Evolutionary conservation across 306 rosid genomes (phyloP).

Genomic region (Carpinus fangiana): DNA sequence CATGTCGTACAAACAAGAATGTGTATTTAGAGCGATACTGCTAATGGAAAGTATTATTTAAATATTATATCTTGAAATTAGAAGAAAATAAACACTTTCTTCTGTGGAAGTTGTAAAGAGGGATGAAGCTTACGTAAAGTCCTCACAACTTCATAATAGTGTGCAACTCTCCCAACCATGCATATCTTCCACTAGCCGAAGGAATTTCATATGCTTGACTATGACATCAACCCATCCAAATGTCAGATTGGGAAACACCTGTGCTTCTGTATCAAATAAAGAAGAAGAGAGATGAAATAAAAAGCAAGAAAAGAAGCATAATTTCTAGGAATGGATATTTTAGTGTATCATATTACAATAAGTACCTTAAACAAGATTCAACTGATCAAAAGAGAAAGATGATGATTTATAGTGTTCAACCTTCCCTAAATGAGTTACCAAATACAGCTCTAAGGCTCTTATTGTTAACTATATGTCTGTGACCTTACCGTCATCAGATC

Average conservation of each 20-base stretch:
- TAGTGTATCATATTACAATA: too few relatives aligned
- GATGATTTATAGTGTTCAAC: neutral
- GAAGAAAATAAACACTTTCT: constrained; percentile 37
- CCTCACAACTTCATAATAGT: constrained; percentile 52
- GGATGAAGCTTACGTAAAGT: constrained; percentile 58
- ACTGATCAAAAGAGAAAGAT: neutral
- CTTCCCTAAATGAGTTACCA: neutral
- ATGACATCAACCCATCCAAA: constrained; percentile 73
- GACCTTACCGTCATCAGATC: too few relatives aligned
- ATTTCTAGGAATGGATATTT: too few relatives aligned
- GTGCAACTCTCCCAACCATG: constrained; percentile 54
- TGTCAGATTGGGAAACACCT: constrained; percentile 45
- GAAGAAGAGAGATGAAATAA: neutral
- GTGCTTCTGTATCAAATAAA: constrained; percentile 50
- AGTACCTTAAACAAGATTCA: neutral
- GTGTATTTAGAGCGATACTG: neutral
- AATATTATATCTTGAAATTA: neutral
- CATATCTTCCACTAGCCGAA: constrained; percentile 80
- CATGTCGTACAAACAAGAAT: too few relatives aligned
- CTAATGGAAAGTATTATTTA: neutral
- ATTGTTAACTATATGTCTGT: too few relatives aligned
- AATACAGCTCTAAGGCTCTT: neutral
- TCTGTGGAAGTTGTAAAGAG: constrained; percentile 52
- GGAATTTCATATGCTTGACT: constrained; percentile 75
- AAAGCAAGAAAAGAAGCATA: neutral